These are phyloP conservation scores for Endothia cerciana DNA, from an alignment of 2,329 filamentous ascomycete species.

Conservation along the genomic window DNA sequence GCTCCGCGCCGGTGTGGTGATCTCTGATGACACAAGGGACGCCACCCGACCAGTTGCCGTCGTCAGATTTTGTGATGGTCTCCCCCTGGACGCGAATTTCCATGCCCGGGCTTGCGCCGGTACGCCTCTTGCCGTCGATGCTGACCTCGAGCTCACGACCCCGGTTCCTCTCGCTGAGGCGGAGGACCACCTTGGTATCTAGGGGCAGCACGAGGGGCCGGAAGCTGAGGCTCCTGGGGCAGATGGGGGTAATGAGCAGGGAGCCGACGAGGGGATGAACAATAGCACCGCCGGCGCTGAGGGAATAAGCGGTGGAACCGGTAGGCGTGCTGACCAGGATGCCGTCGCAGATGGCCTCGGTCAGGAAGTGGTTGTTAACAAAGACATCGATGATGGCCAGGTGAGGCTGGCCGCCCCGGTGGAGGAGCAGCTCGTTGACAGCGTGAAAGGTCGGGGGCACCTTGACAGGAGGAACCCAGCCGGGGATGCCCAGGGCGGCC, in stretches of 20 bases:
- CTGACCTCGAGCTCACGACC: slow-evolving; percentile 78
- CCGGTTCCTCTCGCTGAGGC: slow-evolving; percentile 79
- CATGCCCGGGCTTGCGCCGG: slow-evolving; percentile 72
- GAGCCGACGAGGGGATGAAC: slow-evolving; percentile 91
- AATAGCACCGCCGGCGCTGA: slow-evolving; percentile 91
- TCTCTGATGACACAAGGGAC: slow-evolving; percentile 88
- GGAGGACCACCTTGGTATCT: slow-evolving; percentile 80
- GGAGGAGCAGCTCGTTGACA: slow-evolving; percentile 94
- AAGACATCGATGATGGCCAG: slow-evolving; percentile 90
- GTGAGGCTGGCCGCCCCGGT: slow-evolving; percentile 87
- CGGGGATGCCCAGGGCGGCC: slow-evolving; percentile 25
- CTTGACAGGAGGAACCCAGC: slow-evolving; percentile 25
- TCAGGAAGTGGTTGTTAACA: slow-evolving; percentile 86
- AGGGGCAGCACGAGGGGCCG: slow-evolving; percentile 87
- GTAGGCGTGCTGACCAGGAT: slow-evolving; percentile 94
- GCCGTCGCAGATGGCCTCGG: slow-evolving; percentile 91
- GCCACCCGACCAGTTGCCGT: slow-evolving; percentile 68
- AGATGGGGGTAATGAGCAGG: slow-evolving; percentile 90
- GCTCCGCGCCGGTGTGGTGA: slow-evolving; percentile 44
- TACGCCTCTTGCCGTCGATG: slow-evolving; percentile 74
- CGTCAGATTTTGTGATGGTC: slow-evolving; percentile 61
- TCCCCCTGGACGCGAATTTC: slow-evolving; percentile 91
- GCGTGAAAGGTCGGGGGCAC: slow-evolving; percentile 61
- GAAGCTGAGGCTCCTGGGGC: slow-evolving; percentile 88
- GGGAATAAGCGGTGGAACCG: slow-evolving; percentile 90